phyloP scores from a whole-genome alignment of 768 basidiomycete genomes.

The Candolleomyces eurysporus region DNA sequence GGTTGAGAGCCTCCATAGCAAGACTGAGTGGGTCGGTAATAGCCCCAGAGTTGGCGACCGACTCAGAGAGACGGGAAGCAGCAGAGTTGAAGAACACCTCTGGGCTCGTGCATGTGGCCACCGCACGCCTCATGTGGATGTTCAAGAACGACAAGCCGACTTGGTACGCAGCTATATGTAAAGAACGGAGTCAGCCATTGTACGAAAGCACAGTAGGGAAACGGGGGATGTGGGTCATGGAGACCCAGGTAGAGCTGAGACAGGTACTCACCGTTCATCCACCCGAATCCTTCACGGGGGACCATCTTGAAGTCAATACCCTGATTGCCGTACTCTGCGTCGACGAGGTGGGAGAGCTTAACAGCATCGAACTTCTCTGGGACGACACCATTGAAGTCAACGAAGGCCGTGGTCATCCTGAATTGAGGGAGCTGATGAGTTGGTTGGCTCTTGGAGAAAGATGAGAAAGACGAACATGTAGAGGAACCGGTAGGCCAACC shows the following conservation, averaged over 20 bases:
- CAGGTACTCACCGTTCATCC: conserved; percentile 82
- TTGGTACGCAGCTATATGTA: conserved; percentile 80
- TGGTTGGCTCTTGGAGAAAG: neutral
- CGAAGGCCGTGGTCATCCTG: conserved; percentile 92
- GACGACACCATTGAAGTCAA: conserved; percentile 97
- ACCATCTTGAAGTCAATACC: conserved; percentile 98
- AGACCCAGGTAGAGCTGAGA: neutral
- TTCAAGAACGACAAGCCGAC: conserved; percentile 94
- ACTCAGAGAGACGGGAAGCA: conserved; percentile 29
- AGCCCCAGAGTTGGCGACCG: conserved; percentile 35
- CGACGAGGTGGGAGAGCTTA: conserved; percentile 90
- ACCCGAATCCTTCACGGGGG: conserved; percentile 96
- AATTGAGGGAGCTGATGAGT: neutral
- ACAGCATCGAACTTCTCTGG: conserved; percentile 99
- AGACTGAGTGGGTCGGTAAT: conserved; percentile 58
- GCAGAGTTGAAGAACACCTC: conserved; percentile 79
- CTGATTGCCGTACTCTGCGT: conserved; percentile 96
- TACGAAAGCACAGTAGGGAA: neutral
- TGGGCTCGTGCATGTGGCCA: conserved; percentile 91
- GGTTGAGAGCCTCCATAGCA: conserved; percentile 57
- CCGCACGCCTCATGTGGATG: conserved; percentile 91
- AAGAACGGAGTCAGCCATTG: neutral
- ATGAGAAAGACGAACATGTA: conserved; percentile 68
- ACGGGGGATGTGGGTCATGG: neutral
- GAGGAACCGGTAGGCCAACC: conserved; percentile 93